Base-by-base conservation (phyloP, 345 rosid species). In the Cochlearia excelsa region DNA sequence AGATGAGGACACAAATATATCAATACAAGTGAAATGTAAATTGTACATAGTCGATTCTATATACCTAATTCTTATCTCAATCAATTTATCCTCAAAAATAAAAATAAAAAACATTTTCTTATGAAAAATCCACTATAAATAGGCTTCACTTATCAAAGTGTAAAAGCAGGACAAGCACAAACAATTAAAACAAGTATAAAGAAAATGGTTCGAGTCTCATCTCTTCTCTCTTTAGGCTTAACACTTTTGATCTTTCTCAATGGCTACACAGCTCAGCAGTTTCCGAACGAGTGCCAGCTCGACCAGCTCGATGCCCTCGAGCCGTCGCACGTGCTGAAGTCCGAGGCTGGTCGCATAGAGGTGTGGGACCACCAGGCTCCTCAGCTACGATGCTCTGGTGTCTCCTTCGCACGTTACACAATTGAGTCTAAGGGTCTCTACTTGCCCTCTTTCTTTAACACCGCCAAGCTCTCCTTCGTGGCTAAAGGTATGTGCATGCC, bases 371-470 rank as follows among this genome's bases (percentile, higher is more conserved):
- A 74, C 28, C 78, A 63, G 50, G 71, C 76, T 42, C 69, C 82
- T 39, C 83, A 81, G 74, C 80, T 83, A 59, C 82, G 59, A 44
- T 85, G 96, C 65, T 71, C 82, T 4, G 88, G 88, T 4, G 78
- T 83, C 33, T 74, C 85, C 9, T 47, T 80, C 7, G 45, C 42
- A 10, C 83, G 81, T 38, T 46, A 50, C 26, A 66, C 73, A 48
- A 81, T 84, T 30, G 74, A 78, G 9, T 62, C 68, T 10, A 75
- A 78, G 41, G 93, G 88, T 59, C 93, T 88, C 41, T 50, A 71
- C 44, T 74, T 82, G 72, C 96, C 90, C 0, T 23, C 67, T 59
- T 83, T 55, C 60, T 23, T 48, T 40, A 79, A 73, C 53, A 49
- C 79, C 28, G 79, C 83, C 29, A 72, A 67, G 57, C 74, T 85